Evolutionary conservation across 2,329 filamentous ascomycete species (phyloP), one percentile per base, ranked within the genome.

Genomic region (Penicillium digitatum): DNA sequence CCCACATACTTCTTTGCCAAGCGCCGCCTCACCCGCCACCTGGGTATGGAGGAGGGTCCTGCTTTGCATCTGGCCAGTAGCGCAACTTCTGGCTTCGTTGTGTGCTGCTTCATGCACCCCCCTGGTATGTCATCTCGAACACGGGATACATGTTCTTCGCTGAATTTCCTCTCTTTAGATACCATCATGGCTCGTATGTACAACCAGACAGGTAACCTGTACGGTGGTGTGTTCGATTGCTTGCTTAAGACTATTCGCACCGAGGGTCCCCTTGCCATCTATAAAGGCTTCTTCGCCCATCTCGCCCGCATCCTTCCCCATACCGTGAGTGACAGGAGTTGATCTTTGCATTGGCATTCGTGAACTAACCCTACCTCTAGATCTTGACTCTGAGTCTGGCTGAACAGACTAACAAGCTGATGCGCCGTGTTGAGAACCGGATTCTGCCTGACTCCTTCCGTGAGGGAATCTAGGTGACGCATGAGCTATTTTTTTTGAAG

Each of bases 1-100:
- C 94, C 94, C 2, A 99, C 94, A 34, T 99, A 99, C 74, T 99
- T 97, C 77, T 94, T 97, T 66, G 94, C 93, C 12, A 99, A 99
- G 81, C 81, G 94, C 58, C 81, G 89, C 65, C 77, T 99, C 64
- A 82, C 90, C 56, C 86, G 82, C 67, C 91, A 96, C 70, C 75
- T 93, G 51, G 90, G 87, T 43, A 91, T 97, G 87, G 80, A 94
- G 68, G 94, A 99, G 70, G 93, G 94, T 1, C 89, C 90, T 35
- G 87, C 88, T 42, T 78, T 99, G 67, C 94, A 99, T 73, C 79
- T 99, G 62, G 82, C 90, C 35, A 95, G 90, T 73, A 96, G 91
- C 66, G 87, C 93, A 5, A 86, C 85, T 35, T 96, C 90, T 67
- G 94, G 94, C 0, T 96, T 99, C 68, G 94, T 96, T 12, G 94